Percentiles rank a stretch among this genome's conserved stretches.
Conservation (phyloP, 352 stramenopile species). For the Blastocystis sp. region DNA sequence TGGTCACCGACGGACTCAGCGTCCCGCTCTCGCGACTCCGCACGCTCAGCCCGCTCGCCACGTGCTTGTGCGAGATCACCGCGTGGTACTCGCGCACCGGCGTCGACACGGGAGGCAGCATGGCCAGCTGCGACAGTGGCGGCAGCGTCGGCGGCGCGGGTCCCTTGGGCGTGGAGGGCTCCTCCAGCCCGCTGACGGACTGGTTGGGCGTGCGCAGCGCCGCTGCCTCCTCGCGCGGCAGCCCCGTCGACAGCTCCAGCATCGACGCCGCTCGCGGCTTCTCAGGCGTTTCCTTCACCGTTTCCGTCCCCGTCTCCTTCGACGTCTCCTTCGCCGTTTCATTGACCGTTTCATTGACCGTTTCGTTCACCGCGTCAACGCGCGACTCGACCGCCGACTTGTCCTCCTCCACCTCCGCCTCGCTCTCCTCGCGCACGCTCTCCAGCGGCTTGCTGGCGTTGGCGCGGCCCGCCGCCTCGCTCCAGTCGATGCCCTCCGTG, state of each 20-base stretch:
- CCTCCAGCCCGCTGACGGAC: no score
- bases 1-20: conserved; percentile 42
- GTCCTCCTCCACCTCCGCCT: neutral
- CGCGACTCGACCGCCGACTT: neutral
- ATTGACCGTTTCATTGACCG: no score
- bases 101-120: neutral
- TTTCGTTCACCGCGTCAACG: no score
- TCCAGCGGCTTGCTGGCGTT: neutral
- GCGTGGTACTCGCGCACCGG: neutral
- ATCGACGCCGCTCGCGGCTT: neutral
- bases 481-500: neutral
- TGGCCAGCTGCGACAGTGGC: neutral
- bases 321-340: no score
- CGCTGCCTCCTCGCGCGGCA: neutral
- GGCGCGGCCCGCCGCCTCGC: neutral
- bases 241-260: neutral
- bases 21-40: neutral
- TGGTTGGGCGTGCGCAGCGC: neutral
- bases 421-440: neutral
- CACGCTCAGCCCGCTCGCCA: neutral
- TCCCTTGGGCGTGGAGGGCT: neutral
- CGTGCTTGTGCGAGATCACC: conserved; percentile 9
- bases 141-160: no score
- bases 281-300: neutral
- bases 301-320: no score